phyloP scores from a whole-genome alignment of 2,329 filamentous ascomycete species.

The Hypoxylon sp. region DNA sequence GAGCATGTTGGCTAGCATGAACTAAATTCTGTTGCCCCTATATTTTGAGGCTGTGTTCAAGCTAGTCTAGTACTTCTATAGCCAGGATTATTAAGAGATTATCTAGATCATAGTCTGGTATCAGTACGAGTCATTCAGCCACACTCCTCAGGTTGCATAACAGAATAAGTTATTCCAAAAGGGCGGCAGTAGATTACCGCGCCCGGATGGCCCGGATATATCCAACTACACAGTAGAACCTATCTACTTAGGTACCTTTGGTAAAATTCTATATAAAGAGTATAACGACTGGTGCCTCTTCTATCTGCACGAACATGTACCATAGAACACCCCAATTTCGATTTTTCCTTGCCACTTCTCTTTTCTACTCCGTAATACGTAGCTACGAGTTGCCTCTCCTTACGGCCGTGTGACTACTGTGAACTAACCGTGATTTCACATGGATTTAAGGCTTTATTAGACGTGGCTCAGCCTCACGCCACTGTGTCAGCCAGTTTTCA shows the following conservation, averaged over 20 bases:
- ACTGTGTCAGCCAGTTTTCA: conserved; percentile 26
- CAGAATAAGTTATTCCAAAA: no score
- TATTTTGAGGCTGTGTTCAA: neutral
- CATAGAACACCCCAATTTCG: neutral
- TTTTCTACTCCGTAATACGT: neutral
- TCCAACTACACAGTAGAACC: conserved; percentile 6
- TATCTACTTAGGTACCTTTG: no score
- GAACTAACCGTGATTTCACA: conserved; percentile 1
- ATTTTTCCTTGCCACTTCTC: conserved; percentile 1
- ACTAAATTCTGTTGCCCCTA: neutral
- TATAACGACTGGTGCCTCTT: neutral
- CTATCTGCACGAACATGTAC: neutral
- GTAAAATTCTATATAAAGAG: neutral
- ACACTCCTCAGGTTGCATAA: neutral
- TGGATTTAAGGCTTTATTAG: conserved; percentile 7
- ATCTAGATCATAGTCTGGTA: neutral
- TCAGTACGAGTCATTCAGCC: conserved; percentile 2
- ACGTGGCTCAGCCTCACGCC: conserved; percentile 19
- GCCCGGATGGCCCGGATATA: conserved; percentile 21
- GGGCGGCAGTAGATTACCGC: neutral
- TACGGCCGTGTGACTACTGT: neutral
- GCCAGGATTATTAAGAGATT: no score
- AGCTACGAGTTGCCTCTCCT: neutral
- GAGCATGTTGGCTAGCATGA: no score
- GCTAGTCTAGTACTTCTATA: no score